Evolutionary conservation across 2,329 filamentous ascomycete species (phyloP).

Genomic region (Claviceps sp.): DNA sequence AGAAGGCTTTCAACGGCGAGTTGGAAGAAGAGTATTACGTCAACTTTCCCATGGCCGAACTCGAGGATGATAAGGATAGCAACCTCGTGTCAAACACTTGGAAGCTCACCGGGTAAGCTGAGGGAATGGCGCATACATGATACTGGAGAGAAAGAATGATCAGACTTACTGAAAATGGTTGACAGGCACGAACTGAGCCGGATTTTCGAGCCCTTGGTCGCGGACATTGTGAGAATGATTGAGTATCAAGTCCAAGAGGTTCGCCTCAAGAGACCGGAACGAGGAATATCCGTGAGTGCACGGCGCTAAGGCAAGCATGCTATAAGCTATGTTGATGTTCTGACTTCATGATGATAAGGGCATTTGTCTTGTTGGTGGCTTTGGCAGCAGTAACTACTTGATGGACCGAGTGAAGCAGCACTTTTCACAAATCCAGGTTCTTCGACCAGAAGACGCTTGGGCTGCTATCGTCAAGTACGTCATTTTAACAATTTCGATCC

Average conservation of each 20-base stretch:
- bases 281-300: neutral
- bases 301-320: too few species aligned
- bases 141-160: neutral
- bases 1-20: constrained; percentile 9
- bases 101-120: constrained; percentile 10
- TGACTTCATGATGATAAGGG: neutral
- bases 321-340: neutral
- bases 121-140: too few species aligned
- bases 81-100: constrained; percentile 8
- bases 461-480: constrained; percentile 4
- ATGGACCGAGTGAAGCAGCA: neutral
- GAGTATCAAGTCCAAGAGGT: constrained; percentile 8
- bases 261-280: neutral
- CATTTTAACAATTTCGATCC: neutral
- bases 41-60: constrained; percentile 10
- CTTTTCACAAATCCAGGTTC: constrained; percentile 1
- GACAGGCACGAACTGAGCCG: neutral
- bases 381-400: constrained; percentile 4
- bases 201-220: constrained; percentile 11
- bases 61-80: constrained; percentile 8
- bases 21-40: constrained; percentile 8
- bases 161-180: neutral
- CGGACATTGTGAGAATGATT: constrained; percentile 9
- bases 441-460: constrained; percentile 4
- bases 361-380: constrained; percentile 4